Conservation (phyloP, 2,329 filamentous ascomycete genomes). For the Penicillium hesseltinei region DNA sequence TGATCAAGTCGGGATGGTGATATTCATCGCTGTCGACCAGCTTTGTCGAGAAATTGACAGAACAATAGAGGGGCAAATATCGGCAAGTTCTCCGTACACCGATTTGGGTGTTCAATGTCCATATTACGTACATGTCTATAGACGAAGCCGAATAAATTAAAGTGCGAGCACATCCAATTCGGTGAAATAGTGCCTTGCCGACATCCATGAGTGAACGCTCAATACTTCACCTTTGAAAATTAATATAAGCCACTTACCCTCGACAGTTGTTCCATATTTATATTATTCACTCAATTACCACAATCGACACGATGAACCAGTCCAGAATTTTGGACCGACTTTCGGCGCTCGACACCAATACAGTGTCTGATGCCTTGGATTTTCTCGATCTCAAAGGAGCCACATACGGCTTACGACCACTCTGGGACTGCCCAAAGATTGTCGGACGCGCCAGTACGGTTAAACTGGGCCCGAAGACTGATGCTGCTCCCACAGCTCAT, state of each 20-base stretch:
- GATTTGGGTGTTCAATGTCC: neutral
- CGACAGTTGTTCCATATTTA: neutral
- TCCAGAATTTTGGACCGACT: constrained; percentile 14
- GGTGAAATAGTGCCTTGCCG: neutral
- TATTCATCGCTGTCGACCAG: neutral
- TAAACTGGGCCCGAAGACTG: constrained; percentile 15
- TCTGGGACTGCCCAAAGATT: constrained; percentile 27
- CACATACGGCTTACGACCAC: constrained; percentile 19
- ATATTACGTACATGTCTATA: neutral
- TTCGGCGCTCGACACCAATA: constrained; percentile 23
- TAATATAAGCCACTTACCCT: neutral
- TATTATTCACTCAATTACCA: neutral
- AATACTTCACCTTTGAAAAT: neutral
- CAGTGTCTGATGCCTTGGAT: constrained; percentile 25
- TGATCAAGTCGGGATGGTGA: neutral
- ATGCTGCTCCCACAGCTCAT: constrained; percentile 12
- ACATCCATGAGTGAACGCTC: neutral
- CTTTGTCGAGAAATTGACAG: neutral
- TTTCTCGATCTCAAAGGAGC: constrained; percentile 24
- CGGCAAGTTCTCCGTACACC: neutral
- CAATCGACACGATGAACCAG: neutral
- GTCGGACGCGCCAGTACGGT: constrained; percentile 25
- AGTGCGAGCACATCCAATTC: neutral
- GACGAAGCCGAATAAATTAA: neutral
- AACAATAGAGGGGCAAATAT: neutral